Conservation (phyloP, 2,329 filamentous ascomycete genomes). For the Lasiodiplodia hormozganensis region DNA sequence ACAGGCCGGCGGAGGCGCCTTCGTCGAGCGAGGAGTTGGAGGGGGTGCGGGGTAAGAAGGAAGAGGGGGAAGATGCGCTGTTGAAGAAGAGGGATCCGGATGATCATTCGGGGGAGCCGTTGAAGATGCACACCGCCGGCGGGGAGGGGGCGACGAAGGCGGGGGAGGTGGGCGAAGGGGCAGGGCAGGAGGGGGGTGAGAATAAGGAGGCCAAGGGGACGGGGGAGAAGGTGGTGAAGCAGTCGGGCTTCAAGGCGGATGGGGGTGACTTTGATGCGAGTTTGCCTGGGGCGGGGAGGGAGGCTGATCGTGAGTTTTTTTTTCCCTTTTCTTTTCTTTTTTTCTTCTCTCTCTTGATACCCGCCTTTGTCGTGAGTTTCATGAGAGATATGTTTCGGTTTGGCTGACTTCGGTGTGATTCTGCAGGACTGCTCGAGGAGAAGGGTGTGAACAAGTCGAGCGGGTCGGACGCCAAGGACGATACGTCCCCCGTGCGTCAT, state of each 20-base stretch:
- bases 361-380: too few relatives aligned
- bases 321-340: neutral
- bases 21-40: slow-evolving; percentile 35
- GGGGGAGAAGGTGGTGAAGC: slow-evolving; percentile 65
- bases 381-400: too few relatives aligned
- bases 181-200: slow-evolving; percentile 30
- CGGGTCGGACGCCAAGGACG: slow-evolving; percentile 33
- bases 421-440: slow-evolving; percentile 60
- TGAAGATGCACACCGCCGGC: too few relatives aligned
- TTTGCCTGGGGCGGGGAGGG: slow-evolving; percentile 68
- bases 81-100: slow-evolving; percentile 35
- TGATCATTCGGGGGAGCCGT: slow-evolving; percentile 38
- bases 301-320: slow-evolving; percentile 66
- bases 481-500: slow-evolving; percentile 32
- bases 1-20: slow-evolving; percentile 41
- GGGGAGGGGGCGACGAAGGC: too few relatives aligned
- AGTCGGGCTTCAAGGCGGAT: slow-evolving; percentile 66
- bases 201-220: slow-evolving; percentile 49
- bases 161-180: too few relatives aligned
- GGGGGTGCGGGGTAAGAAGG: slow-evolving; percentile 34
- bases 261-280: slow-evolving; percentile 69
- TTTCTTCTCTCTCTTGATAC: too few relatives aligned
- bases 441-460: slow-evolving; percentile 55
- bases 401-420: slow-evolving; percentile 17
- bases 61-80: slow-evolving; percentile 33